phyloP scores from a whole-genome alignment of 1,139 yeast species.

The Diutina siamensis region DNA sequence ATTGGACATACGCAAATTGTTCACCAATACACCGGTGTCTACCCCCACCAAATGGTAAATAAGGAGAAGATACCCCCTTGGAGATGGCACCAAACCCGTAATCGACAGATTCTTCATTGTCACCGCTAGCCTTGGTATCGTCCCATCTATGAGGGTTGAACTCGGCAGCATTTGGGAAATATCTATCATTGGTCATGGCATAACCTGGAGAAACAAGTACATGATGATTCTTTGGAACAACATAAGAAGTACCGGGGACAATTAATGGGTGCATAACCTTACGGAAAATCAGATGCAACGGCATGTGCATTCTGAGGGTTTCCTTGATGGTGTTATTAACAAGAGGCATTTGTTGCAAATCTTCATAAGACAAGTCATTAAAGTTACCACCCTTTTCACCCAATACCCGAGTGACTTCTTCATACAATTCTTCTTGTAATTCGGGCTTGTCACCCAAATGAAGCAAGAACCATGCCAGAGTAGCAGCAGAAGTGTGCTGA shows the following conservation, averaged over 20 bases:
- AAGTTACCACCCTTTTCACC: slow-evolving; percentile 24
- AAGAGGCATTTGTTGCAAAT: slow-evolving; percentile 69
- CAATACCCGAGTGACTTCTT: slow-evolving; percentile 59
- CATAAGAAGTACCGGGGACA: slow-evolving; percentile 69
- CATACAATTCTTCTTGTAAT: slow-evolving; percentile 65
- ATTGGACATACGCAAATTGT: slow-evolving; percentile 92
- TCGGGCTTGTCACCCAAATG: slow-evolving; percentile 84
- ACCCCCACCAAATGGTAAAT: slow-evolving; percentile 98
- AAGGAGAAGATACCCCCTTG: slow-evolving; percentile 92
- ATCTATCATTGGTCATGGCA: slow-evolving; percentile 64
- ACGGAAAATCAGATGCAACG: slow-evolving; percentile 91
- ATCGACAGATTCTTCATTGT: slow-evolving; percentile 54
- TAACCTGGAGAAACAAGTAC: slow-evolving; percentile 93
- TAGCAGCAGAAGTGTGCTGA: slow-evolving; percentile 95
- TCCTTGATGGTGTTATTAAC: slow-evolving; percentile 80
- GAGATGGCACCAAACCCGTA: slow-evolving; percentile 94
- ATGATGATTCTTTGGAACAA: slow-evolving; percentile 82
- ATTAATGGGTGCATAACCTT: slow-evolving; percentile 70
- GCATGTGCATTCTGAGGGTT: slow-evolving; percentile 91
- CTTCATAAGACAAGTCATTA: slow-evolving; percentile 63
- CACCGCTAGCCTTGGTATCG: slow-evolving; percentile 15
- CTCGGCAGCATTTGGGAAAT: slow-evolving; percentile 59
- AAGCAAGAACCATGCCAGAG: slow-evolving; percentile 88
- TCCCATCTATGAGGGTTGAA: slow-evolving; percentile 93
- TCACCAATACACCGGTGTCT: slow-evolving; percentile 99